A percentile compares a stretch with the other conserved stretches of the same genome.
phyloP scores from a whole-genome alignment of 306 rosid genomes.

The Rubus parviflorus region DNA sequence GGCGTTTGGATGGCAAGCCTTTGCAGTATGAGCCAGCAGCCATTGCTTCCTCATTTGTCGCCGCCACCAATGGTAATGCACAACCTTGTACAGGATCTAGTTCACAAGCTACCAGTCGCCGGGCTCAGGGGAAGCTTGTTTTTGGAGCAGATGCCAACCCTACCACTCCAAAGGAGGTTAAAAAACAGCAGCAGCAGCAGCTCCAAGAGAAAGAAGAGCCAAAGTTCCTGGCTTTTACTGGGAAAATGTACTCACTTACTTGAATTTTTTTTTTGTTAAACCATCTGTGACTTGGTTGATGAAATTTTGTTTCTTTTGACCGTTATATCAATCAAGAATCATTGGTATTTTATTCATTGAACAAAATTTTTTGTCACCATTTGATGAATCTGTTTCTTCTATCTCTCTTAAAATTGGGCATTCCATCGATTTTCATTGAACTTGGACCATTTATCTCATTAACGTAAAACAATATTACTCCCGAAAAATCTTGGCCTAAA shows the following conservation, averaged over 20 bases:
- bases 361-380: too few species aligned
- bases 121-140: neutral
- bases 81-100: neutral
- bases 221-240: conserved; percentile 12
- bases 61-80: neutral
- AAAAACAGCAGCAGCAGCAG: neutral
- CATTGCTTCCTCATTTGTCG: neutral
- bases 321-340: neutral
- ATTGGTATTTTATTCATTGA: neutral
- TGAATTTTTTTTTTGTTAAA: neutral
- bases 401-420: neutral
- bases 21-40: neutral
- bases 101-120: neutral
- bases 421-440: neutral
- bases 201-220: neutral
- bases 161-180: neutral
- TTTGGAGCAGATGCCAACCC: neutral
- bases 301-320: neutral
- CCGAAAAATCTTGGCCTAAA: neutral
- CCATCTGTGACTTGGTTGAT: neutral
- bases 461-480: neutral
- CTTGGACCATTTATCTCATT: neutral
- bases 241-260: conserved; percentile 11
- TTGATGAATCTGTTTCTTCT: neutral
- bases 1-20: conserved; percentile 14